Conservation (phyloP, 805 yeast species). For the Yarrowia osloensis region DNA sequence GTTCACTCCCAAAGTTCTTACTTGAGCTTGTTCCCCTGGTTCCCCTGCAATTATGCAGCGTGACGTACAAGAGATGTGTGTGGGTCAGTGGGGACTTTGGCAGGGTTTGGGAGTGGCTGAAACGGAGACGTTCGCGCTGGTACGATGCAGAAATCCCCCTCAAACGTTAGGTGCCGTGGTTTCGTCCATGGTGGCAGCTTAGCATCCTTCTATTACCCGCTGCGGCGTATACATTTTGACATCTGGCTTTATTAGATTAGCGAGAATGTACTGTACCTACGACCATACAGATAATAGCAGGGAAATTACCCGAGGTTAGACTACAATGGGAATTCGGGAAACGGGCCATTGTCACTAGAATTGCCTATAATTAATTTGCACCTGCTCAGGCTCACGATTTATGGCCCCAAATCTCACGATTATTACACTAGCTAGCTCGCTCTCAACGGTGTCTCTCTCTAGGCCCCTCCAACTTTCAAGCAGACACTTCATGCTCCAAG, state of each 20-base stretch:
- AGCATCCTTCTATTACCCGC: neutral
- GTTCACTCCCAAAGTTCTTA: neutral
- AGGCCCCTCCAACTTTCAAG: neutral
- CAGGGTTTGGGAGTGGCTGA: neutral
- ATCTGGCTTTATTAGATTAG: neutral
- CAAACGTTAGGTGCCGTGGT: neutral
- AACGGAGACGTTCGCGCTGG: neutral
- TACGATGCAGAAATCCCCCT: neutral
- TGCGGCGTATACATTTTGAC: neutral
- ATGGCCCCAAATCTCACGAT: too few relatives aligned
- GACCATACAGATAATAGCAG: neutral
- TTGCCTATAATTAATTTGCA: too few relatives aligned
- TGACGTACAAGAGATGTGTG: neutral
- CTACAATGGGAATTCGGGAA: too few relatives aligned
- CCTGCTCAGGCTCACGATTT: too few relatives aligned
- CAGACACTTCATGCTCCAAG: neutral
- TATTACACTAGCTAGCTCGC: too few relatives aligned
- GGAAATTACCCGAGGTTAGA: neutral
- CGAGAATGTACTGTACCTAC: neutral
- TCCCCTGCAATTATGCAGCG: conserved; percentile 23
- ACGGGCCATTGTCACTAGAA: too few relatives aligned
- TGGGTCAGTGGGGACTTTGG: neutral
- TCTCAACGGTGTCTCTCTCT: neutral
- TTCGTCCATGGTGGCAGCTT: neutral
- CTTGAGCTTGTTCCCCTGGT: conserved; percentile 27